phyloP scores from a whole-genome alignment of 345 rosid genomes.

The Eucalyptus paniculata region DNA sequence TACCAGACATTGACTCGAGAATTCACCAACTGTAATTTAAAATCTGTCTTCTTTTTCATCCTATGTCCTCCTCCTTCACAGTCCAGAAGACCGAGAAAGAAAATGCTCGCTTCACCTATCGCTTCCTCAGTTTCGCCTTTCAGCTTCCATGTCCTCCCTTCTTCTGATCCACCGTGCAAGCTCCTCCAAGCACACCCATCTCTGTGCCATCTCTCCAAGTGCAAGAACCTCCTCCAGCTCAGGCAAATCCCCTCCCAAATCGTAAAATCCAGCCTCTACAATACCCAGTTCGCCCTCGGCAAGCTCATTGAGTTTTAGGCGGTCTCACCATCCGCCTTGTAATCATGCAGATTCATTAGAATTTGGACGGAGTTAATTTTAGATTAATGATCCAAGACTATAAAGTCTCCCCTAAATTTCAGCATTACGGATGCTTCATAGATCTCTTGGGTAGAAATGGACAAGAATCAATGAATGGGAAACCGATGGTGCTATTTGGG shows the following conservation, averaged over 20 bases:
- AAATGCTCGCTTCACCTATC: slow-evolving; percentile 7
- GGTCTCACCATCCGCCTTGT: slow-evolving; percentile 42
- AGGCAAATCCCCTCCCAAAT: slow-evolving; percentile 45
- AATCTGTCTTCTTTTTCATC: not conserved
- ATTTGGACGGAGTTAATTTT: slow-evolving; percentile 39
- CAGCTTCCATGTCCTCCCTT: slow-evolving; percentile 32
- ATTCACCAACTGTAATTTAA: not conserved
- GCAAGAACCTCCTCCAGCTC: slow-evolving; percentile 31
- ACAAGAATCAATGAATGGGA: slow-evolving; percentile 29
- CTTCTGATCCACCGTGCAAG: slow-evolving; percentile 52
- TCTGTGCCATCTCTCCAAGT: slow-evolving; percentile 43
- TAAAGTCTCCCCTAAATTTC: slow-evolving; percentile 39
- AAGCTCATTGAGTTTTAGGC: slow-evolving; percentile 51
- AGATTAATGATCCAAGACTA: slow-evolving; percentile 35
- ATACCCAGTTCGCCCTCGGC: slow-evolving; percentile 50
- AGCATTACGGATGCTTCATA: slow-evolving; percentile 64
- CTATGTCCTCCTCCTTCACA: not conserved
- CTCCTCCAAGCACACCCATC: slow-evolving; percentile 41
- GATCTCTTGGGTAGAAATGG: slow-evolving; percentile 67
- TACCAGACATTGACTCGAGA: not conserved
- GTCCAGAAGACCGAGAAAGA: not conserved
- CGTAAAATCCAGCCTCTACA: slow-evolving; percentile 63
- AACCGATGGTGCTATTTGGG: slow-evolving; percentile 72
- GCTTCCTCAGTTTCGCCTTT: not conserved
- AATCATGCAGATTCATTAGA: slow-evolving; percentile 49